Evolutionary conservation across 495 filamentous ascomycete species (phyloP).

Genomic region (Tuber melanosporum): DNA sequence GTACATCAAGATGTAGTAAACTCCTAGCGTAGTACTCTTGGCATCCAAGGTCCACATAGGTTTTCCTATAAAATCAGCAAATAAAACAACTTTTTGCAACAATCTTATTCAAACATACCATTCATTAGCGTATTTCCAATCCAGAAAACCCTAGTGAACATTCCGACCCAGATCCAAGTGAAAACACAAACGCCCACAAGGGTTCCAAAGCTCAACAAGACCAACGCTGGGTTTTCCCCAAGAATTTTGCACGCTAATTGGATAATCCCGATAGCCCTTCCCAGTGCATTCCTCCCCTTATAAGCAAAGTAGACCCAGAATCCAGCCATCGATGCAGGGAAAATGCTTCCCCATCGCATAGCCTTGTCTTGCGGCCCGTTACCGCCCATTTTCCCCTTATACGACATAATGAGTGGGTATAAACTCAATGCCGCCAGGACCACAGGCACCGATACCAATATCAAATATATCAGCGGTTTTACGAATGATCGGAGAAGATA

Average conservation of each 20-base stretch:
- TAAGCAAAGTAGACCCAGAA: conserved; percentile 77
- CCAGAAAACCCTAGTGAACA: conserved; percentile 93
- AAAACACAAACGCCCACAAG: conserved; percentile 71
- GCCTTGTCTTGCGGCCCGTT: conserved; percentile 70
- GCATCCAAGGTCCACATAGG: conserved; percentile 49
- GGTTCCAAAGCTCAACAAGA: conserved; percentile 72
- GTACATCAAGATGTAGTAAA: conserved; percentile 86
- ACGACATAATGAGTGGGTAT: conserved; percentile 87
- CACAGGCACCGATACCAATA: conserved; percentile 75
- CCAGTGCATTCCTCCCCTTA: conserved; percentile 68
- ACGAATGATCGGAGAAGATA: conserved; percentile 80
- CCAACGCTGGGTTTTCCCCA: conserved; percentile 70
- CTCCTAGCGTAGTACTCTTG: conserved; percentile 83
- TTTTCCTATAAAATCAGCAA: conserved; percentile 26
- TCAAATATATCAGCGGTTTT: conserved; percentile 65
- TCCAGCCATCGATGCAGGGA: conserved; percentile 66
- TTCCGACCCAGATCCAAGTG: conserved; percentile 93
- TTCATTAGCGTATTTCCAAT: conserved; percentile 48
- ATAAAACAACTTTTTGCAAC: conserved; percentile 2
- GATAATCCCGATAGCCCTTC: conserved; percentile 73
- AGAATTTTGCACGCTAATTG: conserved; percentile 80
- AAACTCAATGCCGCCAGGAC: conserved; percentile 80
- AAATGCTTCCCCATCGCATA: conserved; percentile 79
- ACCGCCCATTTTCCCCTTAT: conserved; percentile 63
- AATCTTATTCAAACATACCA: conserved; percentile 15